phyloP scores from a whole-genome alignment of 2,329 filamentous ascomycete genomes.

The Rosellinia necatrix region DNA sequence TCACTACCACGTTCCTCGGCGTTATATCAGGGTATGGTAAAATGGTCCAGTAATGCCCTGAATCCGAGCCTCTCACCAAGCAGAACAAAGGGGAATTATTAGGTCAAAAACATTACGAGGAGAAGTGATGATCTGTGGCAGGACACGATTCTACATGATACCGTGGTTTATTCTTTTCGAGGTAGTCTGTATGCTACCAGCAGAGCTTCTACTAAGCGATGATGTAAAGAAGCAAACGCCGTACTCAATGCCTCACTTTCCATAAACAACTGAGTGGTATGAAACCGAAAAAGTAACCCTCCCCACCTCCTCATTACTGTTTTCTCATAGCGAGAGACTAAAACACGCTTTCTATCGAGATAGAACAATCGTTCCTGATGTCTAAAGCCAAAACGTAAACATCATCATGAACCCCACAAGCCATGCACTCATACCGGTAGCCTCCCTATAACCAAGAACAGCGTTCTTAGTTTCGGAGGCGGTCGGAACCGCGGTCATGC shows the following conservation, averaged over 20 bases:
- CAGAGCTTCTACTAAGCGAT: not conserved
- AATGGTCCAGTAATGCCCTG: not conserved
- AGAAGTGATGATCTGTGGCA: no score
- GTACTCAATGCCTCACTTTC: conserved; percentile 16
- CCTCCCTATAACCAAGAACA: conserved; percentile 51
- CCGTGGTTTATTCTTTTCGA: conserved; percentile 1
- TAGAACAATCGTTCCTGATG: not conserved
- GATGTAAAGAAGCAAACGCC: conserved; percentile 14
- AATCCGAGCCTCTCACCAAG: not conserved
- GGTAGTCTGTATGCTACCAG: conserved; percentile 4
- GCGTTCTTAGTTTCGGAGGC: conserved; percentile 45
- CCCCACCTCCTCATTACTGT: not conserved
- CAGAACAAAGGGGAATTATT: not conserved
- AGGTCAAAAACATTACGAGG: not conserved
- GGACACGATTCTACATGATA: not conserved
- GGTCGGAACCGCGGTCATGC: conserved; percentile 35
- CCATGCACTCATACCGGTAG: conserved; percentile 55
- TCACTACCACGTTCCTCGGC: not conserved
- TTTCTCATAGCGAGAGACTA: not conserved
- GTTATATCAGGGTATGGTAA: not conserved
- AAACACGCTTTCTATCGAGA: conserved; percentile 6
- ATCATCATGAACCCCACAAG: conserved; percentile 57
- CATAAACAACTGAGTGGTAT: conserved; percentile 8
- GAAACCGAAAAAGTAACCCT: not conserved
- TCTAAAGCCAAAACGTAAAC: conserved; percentile 56